Base-by-base conservation (phyloP, 163 green algal species). In the Chloromonas sp. region DNA sequence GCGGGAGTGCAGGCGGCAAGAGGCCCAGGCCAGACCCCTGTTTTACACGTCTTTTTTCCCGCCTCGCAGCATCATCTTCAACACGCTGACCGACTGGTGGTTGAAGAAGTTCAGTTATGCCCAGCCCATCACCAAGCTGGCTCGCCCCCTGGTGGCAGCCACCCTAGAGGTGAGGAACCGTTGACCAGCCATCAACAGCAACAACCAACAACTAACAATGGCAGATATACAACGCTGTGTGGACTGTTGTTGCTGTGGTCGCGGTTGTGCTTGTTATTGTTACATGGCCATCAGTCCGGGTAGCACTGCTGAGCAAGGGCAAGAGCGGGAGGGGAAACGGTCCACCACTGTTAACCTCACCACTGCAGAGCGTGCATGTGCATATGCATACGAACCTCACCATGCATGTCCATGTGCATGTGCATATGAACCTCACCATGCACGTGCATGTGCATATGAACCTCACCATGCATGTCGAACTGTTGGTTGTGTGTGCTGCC, bases 1-100 rank as follows among this genome's bases (percentile, higher is more conserved):
- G 36, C 36, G 36, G 36, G 36, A 36, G 36, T 36, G 36, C 36
- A 36, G 36, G 36, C 36, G 36, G 36, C 36, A 36, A 36, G 36
- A 36, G 36, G 36, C 36, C 36, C 36, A 36, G 36, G 36, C 36
- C 36, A 36, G 36, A 36, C 36, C 36, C 36, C 36, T 36, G 36
- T 36, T 36, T 36, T 76, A 13, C 70, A 76, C 70, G 8, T n/a
- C 70, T 13, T 8, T 13, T 76, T 8, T 13, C 36, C 36, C 36
- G 36, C 74, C 15, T 15, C 58, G 70, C 86, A 88, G 83, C 78
- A 89, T 88, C 13, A 96, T 96, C 86, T 96, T 96, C 89, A 87
- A 84, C 15, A 78, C 89, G 0, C 83, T 95, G 8, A 88, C 95
- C 36, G 92, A 94, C 81, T 94, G 91, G 91, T 96, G 90, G 87